Evolutionary conservation across 371 early-diverging fungal genomes (phyloP).

Genomic region (Mucor piriformis): DNA sequence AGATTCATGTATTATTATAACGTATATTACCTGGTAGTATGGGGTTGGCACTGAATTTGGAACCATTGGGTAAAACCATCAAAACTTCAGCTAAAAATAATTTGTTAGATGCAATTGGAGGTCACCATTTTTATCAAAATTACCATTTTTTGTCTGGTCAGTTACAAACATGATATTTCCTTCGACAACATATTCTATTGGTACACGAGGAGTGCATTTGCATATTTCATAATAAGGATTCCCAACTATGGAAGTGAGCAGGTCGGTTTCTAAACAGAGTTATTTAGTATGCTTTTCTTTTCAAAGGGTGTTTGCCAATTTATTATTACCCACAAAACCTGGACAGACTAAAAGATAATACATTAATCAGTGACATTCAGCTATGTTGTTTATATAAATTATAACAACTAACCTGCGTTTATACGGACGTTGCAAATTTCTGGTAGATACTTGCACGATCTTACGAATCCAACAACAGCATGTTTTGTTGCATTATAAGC

Average conservation of each 20-base stretch:
- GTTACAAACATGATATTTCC: constrained; percentile 54
- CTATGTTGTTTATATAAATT: background rate
- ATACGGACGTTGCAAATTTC: constrained; percentile 41
- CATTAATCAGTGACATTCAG: background rate
- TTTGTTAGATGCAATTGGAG: background rate
- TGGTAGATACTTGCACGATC: constrained; percentile 76
- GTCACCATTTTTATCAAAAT: background rate
- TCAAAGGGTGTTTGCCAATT: too few relatives aligned
- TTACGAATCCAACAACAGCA: constrained; percentile 89
- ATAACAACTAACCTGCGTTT: constrained; percentile 35
- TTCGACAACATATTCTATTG: constrained; percentile 54
- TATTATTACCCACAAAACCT: background rate
- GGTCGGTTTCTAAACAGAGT: background rate
- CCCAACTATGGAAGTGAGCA: background rate
- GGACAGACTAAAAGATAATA: background rate
- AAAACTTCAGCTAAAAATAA: constrained; percentile 3
- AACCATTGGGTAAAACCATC: constrained; percentile 25
- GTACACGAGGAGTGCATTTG: constrained; percentile 26
- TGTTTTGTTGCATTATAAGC: constrained; percentile 89
- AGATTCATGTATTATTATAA: background rate
- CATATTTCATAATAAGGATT: constrained; percentile 13
- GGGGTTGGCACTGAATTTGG: constrained; percentile 7
- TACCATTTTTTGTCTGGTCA: constrained; percentile 49
- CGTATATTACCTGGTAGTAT: background rate
- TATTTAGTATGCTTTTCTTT: too few relatives aligned